Evolutionary conservation across 192 early-diverging fungal genomes (phyloP), one percentile per base, ranked within the genome.

Genomic region (Paraglomus brasilianum): DNA sequence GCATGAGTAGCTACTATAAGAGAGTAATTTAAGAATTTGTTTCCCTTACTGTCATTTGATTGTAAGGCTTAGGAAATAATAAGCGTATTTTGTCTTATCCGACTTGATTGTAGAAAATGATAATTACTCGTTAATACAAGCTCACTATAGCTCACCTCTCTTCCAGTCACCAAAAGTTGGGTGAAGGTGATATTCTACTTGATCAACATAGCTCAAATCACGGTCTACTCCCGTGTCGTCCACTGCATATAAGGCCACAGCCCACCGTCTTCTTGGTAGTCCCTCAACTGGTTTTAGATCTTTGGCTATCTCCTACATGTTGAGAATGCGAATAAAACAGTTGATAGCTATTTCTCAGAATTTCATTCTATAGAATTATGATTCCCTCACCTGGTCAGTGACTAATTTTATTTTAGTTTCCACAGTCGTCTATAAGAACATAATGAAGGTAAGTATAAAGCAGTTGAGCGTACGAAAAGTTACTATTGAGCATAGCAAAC

Each of bases 111-210:
- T n/a, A n/a, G n/a, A n/a, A n/a, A n/a, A n/a, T n/a, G n/a, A n/a
- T n/a, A n/a, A n/a, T n/a, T n/a, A n/a, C n/a, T n/a, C n/a, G n/a
- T n/a, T n/a, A n/a, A n/a, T n/a, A n/a, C 4, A 47, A 63, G 14
- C 17, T 47, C 5, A 52, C 7, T 19, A 6, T 3, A 14, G 66
- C 74, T 56, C 68, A 83, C 82, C 73, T 62, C 80, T 66, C 56
- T 71, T 36, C 5, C 79, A 77, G 24, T 77, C 69, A 41, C 59
- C 59, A 79, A 83, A 83, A n/a, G 77, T 83, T 5, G 72, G 74
- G 72, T 83, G 82, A 30, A 83, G 64, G 21, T 76, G 41, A 45
- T 83, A 83, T 36, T 79, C 80, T 39, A 83, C 77, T 55, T 75
- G 66, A 42, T 81, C 80, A 38, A 83, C 71, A 46, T 69, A 83